These are phyloP conservation scores for Pezicula carpinea DNA, from an alignment of 2,329 filamentous ascomycete species.

Conservation along the genomic window DNA sequence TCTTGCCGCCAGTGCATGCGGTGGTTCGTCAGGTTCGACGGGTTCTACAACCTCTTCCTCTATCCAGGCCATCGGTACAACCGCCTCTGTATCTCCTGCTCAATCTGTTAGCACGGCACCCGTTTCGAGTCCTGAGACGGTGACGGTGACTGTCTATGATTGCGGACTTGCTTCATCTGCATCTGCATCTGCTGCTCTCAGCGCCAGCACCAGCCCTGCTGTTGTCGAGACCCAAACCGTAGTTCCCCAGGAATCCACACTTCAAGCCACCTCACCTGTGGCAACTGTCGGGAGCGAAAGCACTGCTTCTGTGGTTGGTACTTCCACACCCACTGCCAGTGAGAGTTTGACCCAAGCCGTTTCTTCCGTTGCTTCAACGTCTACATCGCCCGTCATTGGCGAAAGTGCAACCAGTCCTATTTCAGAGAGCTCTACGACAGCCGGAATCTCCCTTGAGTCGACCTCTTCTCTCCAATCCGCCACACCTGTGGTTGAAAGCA, in stretches of 20 bases:
- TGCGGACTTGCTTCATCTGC: conserved; percentile 4
- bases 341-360: background rate
- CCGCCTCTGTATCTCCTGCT: too few relatives aligned
- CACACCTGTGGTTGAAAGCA: background rate
- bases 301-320: too few relatives aligned
- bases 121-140: background rate
- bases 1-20: conserved; percentile 38
- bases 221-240: background rate
- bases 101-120: too few relatives aligned
- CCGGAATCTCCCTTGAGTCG: too few relatives aligned
- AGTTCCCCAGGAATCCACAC: background rate
- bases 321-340: background rate
- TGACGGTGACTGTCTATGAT: conserved; percentile 12
- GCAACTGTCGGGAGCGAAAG: too few relatives aligned
- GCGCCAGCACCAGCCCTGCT: background rate
- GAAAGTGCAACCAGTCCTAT: background rate
- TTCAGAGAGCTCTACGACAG: too few relatives aligned
- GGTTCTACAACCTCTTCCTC: conserved; percentile 5
- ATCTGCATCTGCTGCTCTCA: background rate
- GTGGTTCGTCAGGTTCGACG: too few relatives aligned
- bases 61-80: background rate
- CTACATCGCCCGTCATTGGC: background rate
- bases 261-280: too few relatives aligned
- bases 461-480: background rate
- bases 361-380: background rate